Evolutionary conservation across 2,329 filamentous ascomycete genomes (phyloP), one percentile per base, ranked within the genome.

Genomic region (Sclerotinia nivalis): DNA sequence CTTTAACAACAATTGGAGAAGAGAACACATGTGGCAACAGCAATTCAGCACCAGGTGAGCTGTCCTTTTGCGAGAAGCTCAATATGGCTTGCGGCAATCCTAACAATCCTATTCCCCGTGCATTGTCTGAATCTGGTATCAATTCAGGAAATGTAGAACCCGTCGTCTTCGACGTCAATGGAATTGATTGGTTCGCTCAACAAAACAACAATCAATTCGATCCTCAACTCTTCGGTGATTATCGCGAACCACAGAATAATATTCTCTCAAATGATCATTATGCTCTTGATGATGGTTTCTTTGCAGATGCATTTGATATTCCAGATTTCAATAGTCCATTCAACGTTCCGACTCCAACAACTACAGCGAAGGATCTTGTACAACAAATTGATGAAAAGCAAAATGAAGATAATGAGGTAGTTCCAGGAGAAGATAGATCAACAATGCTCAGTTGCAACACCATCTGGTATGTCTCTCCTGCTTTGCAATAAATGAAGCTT

Each of bases 121-220:
- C 83, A 76, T 76, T 79, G 74, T 78, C 78, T 76, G 72, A 78
- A 66, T 37, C 69, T 70, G 70, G 70, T 73, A 68, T 67, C 31
- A 68, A 70, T 69, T 71, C 75, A 77, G 74, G 72, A 74, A 75
- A 72, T 59, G 34, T 72, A 47, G 72, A 72, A 69, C 76, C 69
- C 60, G 76, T 79, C 55, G 78, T 80, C 66, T 81, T 87, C 67
- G 84, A 85, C 72, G 80, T 83, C 70, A 84, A 83, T 74, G 87
- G 87, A 74, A 78, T 93, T 75, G 90, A 92, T 78, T 94, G 91
- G 87, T 83, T 96, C 64, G 86, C 89, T 52, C 89, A 91, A 75
- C 92, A 96, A 78, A 95, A 93, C 76, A 90, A 90, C 70, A 92
- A 92, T 69, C 89, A 91, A 73, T 97, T 98, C 76, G 94, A 98